Percentiles rank a stretch among this genome's conserved stretches.
Evolutionary conservation across 1,284 basidiomycete species (phyloP).

Genomic region (Puccinia horiana): DNA sequence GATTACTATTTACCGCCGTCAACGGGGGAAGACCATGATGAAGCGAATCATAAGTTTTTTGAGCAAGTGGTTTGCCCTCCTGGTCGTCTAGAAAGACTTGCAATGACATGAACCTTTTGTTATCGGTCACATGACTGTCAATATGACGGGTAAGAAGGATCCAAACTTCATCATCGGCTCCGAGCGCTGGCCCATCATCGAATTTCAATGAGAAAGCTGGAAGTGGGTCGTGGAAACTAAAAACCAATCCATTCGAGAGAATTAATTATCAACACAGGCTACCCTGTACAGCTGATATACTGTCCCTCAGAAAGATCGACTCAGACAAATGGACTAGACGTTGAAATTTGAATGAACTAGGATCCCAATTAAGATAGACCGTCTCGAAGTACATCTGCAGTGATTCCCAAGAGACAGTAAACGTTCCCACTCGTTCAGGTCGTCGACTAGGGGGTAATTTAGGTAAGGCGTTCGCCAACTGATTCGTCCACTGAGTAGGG

Average conservation of each 20-base stretch:
- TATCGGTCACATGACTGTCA: slow-evolving; percentile 24
- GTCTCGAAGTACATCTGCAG: slow-evolving; percentile 47
- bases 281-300: background rate
- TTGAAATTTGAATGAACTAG: slow-evolving; percentile 32
- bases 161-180: slow-evolving; percentile 33
- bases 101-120: slow-evolving; percentile 35
- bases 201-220: slow-evolving; percentile 37
- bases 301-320: background rate
- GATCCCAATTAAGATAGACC: slow-evolving; percentile 44
- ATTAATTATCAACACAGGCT: background rate
- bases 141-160: slow-evolving; percentile 46
- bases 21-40: slow-evolving; percentile 28
- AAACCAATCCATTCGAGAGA: slow-evolving; percentile 6
- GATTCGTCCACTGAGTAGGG: slow-evolving; percentile 13
- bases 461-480: slow-evolving; percentile 31
- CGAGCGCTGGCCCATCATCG: background rate
- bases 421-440: slow-evolving; percentile 36
- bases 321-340: slow-evolving; percentile 45
- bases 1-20: slow-evolving; percentile 2
- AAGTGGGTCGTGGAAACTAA: slow-evolving; percentile 27
- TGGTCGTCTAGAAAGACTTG: slow-evolving; percentile 37
- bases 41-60: background rate
- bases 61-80: background rate
- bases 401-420: slow-evolving; percentile 48
- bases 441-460: background rate